Conservation (phyloP, 2,329 filamentous ascomycete genomes). For the Bipolaris gigantea region DNA sequence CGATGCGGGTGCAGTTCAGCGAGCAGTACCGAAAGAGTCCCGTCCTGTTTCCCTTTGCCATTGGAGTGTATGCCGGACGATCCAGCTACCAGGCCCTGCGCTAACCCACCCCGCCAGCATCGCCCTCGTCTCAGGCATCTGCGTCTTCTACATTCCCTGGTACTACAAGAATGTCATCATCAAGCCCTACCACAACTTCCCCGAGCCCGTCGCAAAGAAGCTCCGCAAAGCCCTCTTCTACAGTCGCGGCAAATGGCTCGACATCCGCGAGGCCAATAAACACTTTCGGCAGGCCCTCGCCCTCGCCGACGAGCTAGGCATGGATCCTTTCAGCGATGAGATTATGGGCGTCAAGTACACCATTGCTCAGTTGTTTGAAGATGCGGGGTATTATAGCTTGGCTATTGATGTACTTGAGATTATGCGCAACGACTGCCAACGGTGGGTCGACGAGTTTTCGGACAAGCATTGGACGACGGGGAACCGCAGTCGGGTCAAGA, state of each 20-base stretch:
- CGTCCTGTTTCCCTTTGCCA: conserved; percentile 43
- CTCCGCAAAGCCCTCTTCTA: conserved; percentile 86
- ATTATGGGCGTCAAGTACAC: conserved; percentile 87
- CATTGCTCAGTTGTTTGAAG: conserved; percentile 77
- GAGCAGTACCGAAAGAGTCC: conserved; percentile 46
- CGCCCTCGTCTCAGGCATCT: conserved; percentile 42
- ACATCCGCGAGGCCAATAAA: conserved; percentile 75
- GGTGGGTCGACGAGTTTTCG: conserved; percentile 52
- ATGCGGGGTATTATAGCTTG: conserved; percentile 68
- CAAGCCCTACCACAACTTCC: conserved; percentile 59
- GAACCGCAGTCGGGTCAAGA: conserved; percentile 67
- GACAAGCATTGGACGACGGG: conserved; percentile 45
- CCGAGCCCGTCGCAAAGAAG: conserved; percentile 72
- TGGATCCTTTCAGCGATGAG: conserved; percentile 91
- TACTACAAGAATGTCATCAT: conserved; percentile 53
- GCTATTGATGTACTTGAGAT: conserved; percentile 78
- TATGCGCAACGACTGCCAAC: conserved; percentile 68
- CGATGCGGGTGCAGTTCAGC: conserved; percentile 30
- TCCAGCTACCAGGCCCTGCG: background rate
- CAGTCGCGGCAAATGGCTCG: conserved; percentile 65
- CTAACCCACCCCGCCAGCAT: conserved; percentile 35
- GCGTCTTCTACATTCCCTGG: conserved; percentile 50
- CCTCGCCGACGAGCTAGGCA: conserved; percentile 69
- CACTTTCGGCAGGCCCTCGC: conserved; percentile 81
- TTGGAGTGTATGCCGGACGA: conserved; percentile 26